Percentiles rank a stretch among this genome's conserved stretches.
Evolutionary conservation across 352 stramenopile species (phyloP).

Genomic region (Phytophthora cactorum): DNA sequence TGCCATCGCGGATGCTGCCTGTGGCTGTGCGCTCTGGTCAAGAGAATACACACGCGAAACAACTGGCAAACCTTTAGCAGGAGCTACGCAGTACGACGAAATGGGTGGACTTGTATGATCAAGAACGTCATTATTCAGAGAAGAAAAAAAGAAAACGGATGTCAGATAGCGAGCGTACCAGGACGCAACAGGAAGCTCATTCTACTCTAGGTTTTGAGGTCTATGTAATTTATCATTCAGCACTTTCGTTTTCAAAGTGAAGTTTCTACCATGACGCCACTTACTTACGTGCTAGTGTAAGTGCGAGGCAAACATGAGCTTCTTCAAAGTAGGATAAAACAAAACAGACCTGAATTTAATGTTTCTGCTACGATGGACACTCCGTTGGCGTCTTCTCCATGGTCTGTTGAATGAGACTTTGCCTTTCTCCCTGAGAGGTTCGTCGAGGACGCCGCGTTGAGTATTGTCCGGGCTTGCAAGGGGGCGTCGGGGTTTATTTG

Average conservation of each 20-base stretch:
- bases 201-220: constrained; percentile 32
- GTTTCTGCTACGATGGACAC: constrained; percentile 36
- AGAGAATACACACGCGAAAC: constrained; percentile 72
- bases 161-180: constrained; percentile 1
- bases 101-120: constrained; percentile 49
- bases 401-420: constrained; percentile 26
- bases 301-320: neutral
- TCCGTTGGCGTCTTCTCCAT: constrained; percentile 14
- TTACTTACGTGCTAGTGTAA: too few relatives aligned
- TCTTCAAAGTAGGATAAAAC: constrained; percentile 12
- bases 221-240: constrained; percentile 42
- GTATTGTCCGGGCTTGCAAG: constrained; percentile 12
- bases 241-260: constrained; percentile 4
- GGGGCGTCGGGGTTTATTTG: constrained; percentile 49
- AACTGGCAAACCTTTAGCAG: constrained; percentile 55
- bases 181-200: neutral
- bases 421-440: constrained; percentile 23
- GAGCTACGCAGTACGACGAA: constrained; percentile 33
- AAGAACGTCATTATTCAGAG: constrained; percentile 19
- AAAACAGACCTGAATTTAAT: constrained; percentile 45
- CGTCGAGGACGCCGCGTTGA: constrained; percentile 21
- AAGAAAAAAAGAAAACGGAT: constrained; percentile 8
- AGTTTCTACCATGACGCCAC: too few relatives aligned
- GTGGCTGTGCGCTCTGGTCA: constrained; percentile 59
- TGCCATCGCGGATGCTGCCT: constrained; percentile 48